These are phyloP conservation scores for Umbelopsis vinacea DNA, from an alignment of 192 early-diverging fungal species.

Conservation along the genomic window DNA sequence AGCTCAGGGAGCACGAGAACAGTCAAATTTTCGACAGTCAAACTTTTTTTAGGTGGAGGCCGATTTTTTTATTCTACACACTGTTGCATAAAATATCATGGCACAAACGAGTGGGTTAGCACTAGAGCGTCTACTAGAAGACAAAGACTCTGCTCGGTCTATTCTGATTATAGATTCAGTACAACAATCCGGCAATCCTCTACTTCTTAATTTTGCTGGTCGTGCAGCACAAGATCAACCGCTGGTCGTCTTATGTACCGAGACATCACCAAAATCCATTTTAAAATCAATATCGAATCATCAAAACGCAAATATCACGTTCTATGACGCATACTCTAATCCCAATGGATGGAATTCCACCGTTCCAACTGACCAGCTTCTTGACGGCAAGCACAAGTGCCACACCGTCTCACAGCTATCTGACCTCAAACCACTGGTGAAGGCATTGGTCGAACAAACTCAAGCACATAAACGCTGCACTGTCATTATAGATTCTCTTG, in stretches of 20 bases:
- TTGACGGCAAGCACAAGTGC: conserved; percentile 1
- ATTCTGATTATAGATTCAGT: conserved; percentile 32
- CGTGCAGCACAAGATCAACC: conserved; percentile 20
- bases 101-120: conserved; percentile 1
- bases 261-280: conserved; percentile 32
- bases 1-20: no score
- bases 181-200: not conserved
- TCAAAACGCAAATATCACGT: not conserved
- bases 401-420: conserved; percentile 6
- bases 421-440: not conserved
- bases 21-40: no score
- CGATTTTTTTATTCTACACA: no score
- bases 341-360: conserved; percentile 38
- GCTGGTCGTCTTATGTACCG: conserved; percentile 27
- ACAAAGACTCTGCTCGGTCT: conserved; percentile 27
- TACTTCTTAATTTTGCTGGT: conserved; percentile 17
- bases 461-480: conserved; percentile 9
- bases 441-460: not conserved
- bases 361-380: not conserved
- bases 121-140: conserved; percentile 31
- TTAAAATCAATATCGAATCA: not conserved
- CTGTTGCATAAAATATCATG: not conserved
- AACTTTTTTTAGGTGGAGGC: no score
- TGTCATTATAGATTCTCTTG: conserved; percentile 36
- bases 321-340: conserved; percentile 38